Conservation (phyloP, 2,329 filamentous ascomycete species). For the Colletotrichum godetiae region DNA sequence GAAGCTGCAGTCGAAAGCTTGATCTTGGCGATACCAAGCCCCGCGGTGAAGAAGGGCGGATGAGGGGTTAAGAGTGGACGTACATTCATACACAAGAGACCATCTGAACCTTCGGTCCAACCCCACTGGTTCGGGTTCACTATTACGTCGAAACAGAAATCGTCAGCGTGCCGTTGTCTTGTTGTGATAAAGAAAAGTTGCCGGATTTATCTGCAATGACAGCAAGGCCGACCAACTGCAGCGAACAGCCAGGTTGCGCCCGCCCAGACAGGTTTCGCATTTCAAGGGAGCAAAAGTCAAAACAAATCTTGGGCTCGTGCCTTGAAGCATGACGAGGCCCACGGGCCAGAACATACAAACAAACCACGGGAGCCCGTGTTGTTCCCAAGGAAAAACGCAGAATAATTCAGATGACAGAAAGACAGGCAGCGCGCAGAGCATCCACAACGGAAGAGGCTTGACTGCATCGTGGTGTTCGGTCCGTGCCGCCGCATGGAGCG, state of each 20-base stretch:
- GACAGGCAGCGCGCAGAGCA: not conserved
- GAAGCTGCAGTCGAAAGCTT: not conserved
- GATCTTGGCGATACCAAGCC: constrained; percentile 1
- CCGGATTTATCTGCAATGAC: not conserved
- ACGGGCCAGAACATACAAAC: constrained; percentile 1
- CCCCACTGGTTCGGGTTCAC: constrained; percentile 70
- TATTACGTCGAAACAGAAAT: constrained; percentile 39
- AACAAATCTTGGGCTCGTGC: not conserved
- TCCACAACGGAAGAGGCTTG: constrained; percentile 11
- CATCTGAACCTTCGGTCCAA: constrained; percentile 49
- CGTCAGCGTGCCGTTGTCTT: constrained; percentile 16
- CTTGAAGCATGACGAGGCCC: constrained; percentile 1
- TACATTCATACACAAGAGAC: constrained; percentile 64
- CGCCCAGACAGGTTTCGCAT: constrained; percentile 25
- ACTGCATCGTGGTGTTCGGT: constrained; percentile 16
- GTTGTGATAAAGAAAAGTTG: not conserved
- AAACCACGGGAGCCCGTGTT: constrained; percentile 28
- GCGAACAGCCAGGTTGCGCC: not conserved
- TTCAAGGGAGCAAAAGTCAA: constrained; percentile 31
- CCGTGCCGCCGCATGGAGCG: constrained; percentile 13
- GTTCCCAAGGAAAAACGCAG: not conserved
- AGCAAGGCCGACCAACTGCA: not conserved
- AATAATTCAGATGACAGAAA: constrained; percentile 17
- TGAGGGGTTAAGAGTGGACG: constrained; percentile 41
- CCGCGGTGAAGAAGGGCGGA: constrained; percentile 10